phyloP scores from a whole-genome alignment of 441 rosid species.

The Eutrema salsugineum region DNA sequence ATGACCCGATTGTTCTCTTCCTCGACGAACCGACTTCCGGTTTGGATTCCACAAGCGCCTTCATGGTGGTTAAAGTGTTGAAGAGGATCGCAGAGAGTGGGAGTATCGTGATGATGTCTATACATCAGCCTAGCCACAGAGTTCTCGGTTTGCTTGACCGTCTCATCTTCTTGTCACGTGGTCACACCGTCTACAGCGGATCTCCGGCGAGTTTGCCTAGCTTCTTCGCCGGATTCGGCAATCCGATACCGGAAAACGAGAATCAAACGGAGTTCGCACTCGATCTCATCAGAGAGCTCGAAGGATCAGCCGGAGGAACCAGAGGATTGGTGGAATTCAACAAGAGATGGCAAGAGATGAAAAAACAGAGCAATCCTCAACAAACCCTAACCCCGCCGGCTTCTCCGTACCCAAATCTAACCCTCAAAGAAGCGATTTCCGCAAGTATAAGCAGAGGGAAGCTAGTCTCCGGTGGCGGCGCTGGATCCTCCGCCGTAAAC shows the following conservation, averaged over 20 bases:
- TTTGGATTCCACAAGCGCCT: conserved; percentile 81
- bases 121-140: conserved; percentile 38
- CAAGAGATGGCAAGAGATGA: conserved; percentile 21
- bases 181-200: conserved; percentile 45
- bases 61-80: conserved; percentile 72
- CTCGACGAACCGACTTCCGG: conserved; percentile 92
- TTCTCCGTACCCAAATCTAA: conserved; percentile 14
- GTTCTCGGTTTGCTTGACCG: conserved; percentile 25
- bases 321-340: conserved; percentile 65
- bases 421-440: conserved; percentile 40
- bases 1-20: conserved; percentile 70
- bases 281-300: conserved; percentile 77
- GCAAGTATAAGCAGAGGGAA: conserved; percentile 79
- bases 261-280: conserved; percentile 72
- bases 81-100: conserved; percentile 70
- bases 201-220: conserved; percentile 48
- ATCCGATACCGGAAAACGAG: conserved; percentile 71
- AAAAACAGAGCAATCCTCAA: conserved; percentile 9
- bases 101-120: conserved; percentile 80
- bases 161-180: conserved; percentile 26
- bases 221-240: conserved; percentile 61
- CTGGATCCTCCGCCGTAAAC: conserved; percentile 3
- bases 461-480: conserved; percentile 51
- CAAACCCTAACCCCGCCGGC: conserved; percentile 56
- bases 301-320: conserved; percentile 64